Base-by-base conservation (phyloP, 805 yeast genomes). In the Lachancea cidri region DNA sequence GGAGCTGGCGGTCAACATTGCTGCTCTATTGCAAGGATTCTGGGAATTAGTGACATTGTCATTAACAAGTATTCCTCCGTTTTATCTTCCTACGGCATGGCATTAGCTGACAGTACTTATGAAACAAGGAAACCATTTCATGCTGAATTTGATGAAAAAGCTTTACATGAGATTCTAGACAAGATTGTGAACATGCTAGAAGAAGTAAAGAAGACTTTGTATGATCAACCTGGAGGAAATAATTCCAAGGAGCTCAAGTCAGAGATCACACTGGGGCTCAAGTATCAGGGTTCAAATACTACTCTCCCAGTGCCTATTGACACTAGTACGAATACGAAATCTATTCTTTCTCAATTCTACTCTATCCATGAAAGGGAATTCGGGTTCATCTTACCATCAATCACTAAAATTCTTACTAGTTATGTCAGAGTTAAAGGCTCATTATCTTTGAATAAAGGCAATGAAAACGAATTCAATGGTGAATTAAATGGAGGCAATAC, bases 1-100 rank as follows among this genome's bases (percentile, higher is more conserved):
- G 96, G 96, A 36, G 95, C 95, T 18, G 96, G 96, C 40, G 96
- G 96, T 6, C 96, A 87, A 63, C 89, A 85, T 61, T 89, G 93
- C 2, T 79, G 76, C 36, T 79, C 84, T 7, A 79, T 87, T 27
- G 95, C 95, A 1, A 71, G 76, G 43, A 71, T 74, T 18, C 68
- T 87, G 45, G 88, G 88, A 6, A 83, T 87, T 36, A 59, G 68
- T 9, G 75, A 77, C 20, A 83, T 87, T 5, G 62, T 86, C 25
- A 80, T 84, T 18, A 95, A 87, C 63, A 75, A 82, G 57, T 84
- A 84, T 59, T 85, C 95, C 2, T 85, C 95, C 0, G 77, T 87
- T 32, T 67, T 87, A 8, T 84, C 94, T 1, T 95, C 96, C 0
- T 87, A 83, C 57, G 96, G 96, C 46, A 87, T 87, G 68, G 79